Conservation (phyloP, 2,329 filamentous ascomycete genomes). For the Phialophora expanda region DNA sequence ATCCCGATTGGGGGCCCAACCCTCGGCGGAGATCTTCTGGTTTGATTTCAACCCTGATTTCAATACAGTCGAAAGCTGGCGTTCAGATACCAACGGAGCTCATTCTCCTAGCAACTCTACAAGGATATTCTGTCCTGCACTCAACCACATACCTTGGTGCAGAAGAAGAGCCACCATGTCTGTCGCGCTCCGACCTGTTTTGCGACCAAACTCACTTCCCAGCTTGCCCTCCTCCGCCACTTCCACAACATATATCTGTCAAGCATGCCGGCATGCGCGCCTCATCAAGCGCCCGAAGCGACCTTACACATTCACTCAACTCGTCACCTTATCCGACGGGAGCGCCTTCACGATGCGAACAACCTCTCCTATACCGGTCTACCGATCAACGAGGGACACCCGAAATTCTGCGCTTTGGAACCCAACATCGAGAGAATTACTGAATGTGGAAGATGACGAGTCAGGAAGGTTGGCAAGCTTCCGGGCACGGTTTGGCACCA, state of each 20-base stretch:
- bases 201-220: constrained; percentile 35
- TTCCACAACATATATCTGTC: constrained; percentile 52
- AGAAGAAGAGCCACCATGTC: constrained; percentile 25
- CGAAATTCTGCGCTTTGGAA: constrained; percentile 93
- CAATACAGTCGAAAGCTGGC: background rate
- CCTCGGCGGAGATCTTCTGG: background rate
- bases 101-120: background rate
- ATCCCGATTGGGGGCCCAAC: too few species aligned
- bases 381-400: constrained; percentile 75
- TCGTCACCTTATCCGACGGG: constrained; percentile 90
- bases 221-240: constrained; percentile 30
- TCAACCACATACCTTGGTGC: background rate
- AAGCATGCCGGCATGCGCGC: constrained; percentile 78
- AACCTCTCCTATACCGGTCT: constrained; percentile 60
- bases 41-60: background rate
- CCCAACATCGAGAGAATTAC: constrained; percentile 76
- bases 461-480: constrained; percentile 88
- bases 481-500: constrained; percentile 78
- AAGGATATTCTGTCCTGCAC: background rate
- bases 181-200: constrained; percentile 36
- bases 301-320: constrained; percentile 96
- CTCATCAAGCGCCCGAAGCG: constrained; percentile 86
- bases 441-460: constrained; percentile 93
- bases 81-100: background rate
- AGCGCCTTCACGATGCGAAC: constrained; percentile 68